phyloP scores from a whole-genome alignment of 108 stramenopile species.

The Cylindrotheca fusiformis region DNA sequence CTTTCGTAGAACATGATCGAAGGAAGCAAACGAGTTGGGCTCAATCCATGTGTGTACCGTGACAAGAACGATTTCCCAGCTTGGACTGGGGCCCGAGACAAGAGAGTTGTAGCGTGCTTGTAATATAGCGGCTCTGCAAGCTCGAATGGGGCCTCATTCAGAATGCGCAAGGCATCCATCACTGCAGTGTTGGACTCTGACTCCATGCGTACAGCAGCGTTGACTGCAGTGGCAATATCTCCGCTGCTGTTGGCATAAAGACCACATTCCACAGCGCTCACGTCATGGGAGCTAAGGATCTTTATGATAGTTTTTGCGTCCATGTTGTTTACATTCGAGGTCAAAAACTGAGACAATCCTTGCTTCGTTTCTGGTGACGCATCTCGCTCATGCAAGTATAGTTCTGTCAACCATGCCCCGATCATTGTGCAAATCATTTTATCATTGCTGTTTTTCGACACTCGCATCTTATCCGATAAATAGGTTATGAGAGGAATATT shows the following conservation, averaged over 20 bases:
- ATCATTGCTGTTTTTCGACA: constrained; percentile 64
- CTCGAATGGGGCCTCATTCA: constrained; percentile 78
- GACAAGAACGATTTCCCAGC: constrained; percentile 71
- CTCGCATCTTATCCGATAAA: constrained; percentile 76
- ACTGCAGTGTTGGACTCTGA: constrained; percentile 58
- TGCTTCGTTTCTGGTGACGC: constrained; percentile 30
- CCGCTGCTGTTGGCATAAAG: constrained; percentile 68
- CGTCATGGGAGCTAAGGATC: constrained; percentile 76
- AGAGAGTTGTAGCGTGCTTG: constrained; percentile 57
- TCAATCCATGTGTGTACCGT: constrained; percentile 72
- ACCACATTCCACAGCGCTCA: constrained; percentile 74
- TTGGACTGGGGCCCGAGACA: constrained; percentile 68
- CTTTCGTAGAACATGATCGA: constrained; percentile 79
- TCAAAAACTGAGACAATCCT: constrained; percentile 64
- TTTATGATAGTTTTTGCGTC: constrained; percentile 77
- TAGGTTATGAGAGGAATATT: constrained; percentile 78
- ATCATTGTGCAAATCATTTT: constrained; percentile 78
- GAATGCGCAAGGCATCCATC: constrained; percentile 59
- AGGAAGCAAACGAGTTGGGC: constrained; percentile 69
- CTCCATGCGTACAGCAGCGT: constrained; percentile 61
- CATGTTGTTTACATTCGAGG: constrained; percentile 68
- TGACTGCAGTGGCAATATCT: constrained; percentile 70
- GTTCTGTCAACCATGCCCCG: constrained; percentile 82
- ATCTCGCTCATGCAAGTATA: constrained; percentile 67
- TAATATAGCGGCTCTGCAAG: constrained; percentile 81